Evolutionary conservation across 352 stramenopile species (phyloP).

Genomic region (Phytophthora cajani): DNA sequence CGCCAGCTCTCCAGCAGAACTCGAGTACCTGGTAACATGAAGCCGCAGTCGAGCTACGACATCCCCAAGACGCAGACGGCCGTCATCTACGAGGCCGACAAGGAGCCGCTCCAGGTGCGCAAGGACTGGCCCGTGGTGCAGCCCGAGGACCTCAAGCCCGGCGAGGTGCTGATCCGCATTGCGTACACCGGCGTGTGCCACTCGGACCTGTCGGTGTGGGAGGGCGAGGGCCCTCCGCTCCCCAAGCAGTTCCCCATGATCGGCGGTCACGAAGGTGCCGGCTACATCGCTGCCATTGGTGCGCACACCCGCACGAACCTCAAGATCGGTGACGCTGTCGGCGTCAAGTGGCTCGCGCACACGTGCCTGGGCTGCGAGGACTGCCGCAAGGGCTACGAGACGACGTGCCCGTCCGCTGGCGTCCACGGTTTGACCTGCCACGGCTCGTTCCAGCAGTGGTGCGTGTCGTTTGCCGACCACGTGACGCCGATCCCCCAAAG

Average conservation of each 20-base stretch:
- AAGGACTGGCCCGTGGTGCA: conserved; percentile 58
- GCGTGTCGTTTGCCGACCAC: conserved; percentile 74
- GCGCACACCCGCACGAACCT: conserved; percentile 49
- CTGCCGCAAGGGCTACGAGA: conserved; percentile 59
- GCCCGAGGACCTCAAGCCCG: conserved; percentile 47
- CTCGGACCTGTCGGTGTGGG: conserved; percentile 57
- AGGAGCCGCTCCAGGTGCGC: conserved; percentile 52
- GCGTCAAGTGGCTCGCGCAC: conserved; percentile 60
- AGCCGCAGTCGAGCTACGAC: conserved; percentile 49
- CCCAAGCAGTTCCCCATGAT: conserved; percentile 52
- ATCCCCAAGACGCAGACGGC: conserved; percentile 61
- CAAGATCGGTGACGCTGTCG: conserved; percentile 56
- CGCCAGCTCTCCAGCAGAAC: conserved; percentile 14
- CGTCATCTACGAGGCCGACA: conserved; percentile 57
- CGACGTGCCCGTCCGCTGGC: conserved; percentile 10
- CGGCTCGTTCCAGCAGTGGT: conserved; percentile 66
- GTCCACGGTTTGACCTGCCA: conserved; percentile 48
- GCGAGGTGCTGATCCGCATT: conserved; percentile 58
- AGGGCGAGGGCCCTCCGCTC: conserved; percentile 41
- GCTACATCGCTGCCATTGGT: conserved; percentile 61
- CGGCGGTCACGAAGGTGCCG: conserved; percentile 63
- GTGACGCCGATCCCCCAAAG: conserved; percentile 73
- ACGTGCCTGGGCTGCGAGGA: conserved; percentile 61
- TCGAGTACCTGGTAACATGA: conserved; percentile 35
- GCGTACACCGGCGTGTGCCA: conserved; percentile 62